Evolutionary conservation across 176 grass and related monocot genomes (phyloP), one percentile per base, ranked within the genome.

Genomic region (Neostapfia colusana): DNA sequence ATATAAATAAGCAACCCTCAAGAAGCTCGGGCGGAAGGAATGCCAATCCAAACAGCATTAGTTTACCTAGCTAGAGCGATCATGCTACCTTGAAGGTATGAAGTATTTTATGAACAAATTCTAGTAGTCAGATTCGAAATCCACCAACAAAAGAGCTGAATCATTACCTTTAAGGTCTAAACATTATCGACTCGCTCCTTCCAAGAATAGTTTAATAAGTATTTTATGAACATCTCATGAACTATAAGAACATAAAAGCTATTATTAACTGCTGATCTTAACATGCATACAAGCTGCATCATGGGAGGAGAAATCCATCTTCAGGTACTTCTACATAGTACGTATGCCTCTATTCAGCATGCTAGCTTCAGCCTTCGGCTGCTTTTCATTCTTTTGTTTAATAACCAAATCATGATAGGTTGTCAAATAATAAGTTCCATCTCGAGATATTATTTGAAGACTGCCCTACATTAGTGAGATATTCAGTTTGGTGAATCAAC

Each of bases 211-310:
- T 31, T 21, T 69, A 70, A 83, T 69, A 70, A 83, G 31, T 77
- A 84, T 84, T 64, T 71, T 55, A 64, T 84, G 82, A 71, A 1
- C 35, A 71, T 71, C 23, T 26, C 23, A 77, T 63, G 66, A 65
- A 84, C 24, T 63, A 68, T 7, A 69, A 41, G 9, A 69, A 31
- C 34, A 2, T 51, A 65, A 51, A 51, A 38, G 0, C 20, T 18
- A 24, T 38, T 18, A 16, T 38, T 6, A 35, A 37, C 2, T 46
- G 40, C 26, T 17, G 59, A 46, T 37, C 48, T 77, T 50, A 65
- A 26, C 75, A 51, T 77, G 20, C 40, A 42, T 54, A 42, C 16
- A 42, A 64, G 25, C 17, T 51, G 44, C 44, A 73, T 28, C 68
- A 42, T 54, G 58, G 46, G 26, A 73, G 14, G 34, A 81, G 21